Evolutionary conservation across 345 rosid species (phyloP), one percentile per base, ranked within the genome.

Genomic region (Bretschneidera sinensis): DNA sequence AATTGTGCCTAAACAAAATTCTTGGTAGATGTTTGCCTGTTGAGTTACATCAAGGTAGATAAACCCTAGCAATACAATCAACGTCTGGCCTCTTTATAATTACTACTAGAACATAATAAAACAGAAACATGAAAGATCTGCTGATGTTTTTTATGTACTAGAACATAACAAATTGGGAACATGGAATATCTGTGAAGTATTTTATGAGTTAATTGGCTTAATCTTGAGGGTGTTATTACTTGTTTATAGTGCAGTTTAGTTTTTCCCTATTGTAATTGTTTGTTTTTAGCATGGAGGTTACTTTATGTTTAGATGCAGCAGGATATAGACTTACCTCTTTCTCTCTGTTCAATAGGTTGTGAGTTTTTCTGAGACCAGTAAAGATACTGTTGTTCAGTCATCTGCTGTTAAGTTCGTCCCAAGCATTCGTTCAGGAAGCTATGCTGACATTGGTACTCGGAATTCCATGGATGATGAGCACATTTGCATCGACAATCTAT

Each of bases 401-500:
- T 63, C 84, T 61, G 60, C 55, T 24, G 60, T 51, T 21, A 75
- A 60, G 59, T 73, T 70, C 61, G 54, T 82, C 55, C 96, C 95
- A n/a, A 69, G 60, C 52, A 81, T 91, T 35, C 86, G 90, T 3
- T 91, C 96, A 48, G 98, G 98, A 9, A 83, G 98, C 79, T 79
- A 64, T 62, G 73, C 86, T 1, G 90, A 80, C 61, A 86, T 83
- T 17, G 98, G 98, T 45, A 21, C 69, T 0, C 76, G 92, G 63
- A 51, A 6, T 18, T 85, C 88, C 55, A 87, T 92, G 96, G 96
- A 92, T 13, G 98, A 92, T 45, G 96, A 89, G 45, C 92, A 92
- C 66, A 78, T 85, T 57, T 74, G 76, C 66, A 78, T 87, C 51
- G 96, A 92, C 65, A 95, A 92, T 76, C 74, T 89, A 43, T 87